These are phyloP conservation scores for Rhododendron ferrugineum DNA, from an alignment of 148 eudicot genomes.

Conservation along the genomic window DNA sequence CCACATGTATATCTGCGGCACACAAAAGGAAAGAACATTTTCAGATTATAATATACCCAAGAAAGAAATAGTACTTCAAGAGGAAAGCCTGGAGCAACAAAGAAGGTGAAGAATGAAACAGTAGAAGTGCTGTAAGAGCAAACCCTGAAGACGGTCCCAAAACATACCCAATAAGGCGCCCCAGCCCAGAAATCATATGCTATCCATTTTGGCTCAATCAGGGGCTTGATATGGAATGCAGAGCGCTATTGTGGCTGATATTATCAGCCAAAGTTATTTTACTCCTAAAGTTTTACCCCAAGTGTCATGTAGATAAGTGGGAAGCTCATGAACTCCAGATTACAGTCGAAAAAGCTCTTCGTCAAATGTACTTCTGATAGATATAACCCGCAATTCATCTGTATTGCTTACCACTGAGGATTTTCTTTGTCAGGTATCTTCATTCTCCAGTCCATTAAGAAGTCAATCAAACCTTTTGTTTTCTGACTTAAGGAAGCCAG, in stretches of 20 bases:
- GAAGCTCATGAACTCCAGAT: not conserved
- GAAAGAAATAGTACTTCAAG: not conserved
- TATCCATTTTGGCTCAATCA: not conserved
- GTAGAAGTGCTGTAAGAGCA: not conserved
- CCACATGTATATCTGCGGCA: not conserved
- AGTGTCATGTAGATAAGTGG: not conserved
- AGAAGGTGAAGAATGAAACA: conserved; percentile 4
- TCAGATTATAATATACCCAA: not conserved
- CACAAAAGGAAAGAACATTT: not conserved
- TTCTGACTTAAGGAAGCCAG: not conserved
- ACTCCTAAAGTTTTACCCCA: not conserved
- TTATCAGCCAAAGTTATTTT: not conserved
- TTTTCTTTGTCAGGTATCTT: not conserved
- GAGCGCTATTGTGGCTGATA: not conserved
- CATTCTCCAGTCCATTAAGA: not conserved
- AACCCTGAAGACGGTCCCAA: not conserved
- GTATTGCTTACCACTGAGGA: not conserved
- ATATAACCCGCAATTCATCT: not conserved
- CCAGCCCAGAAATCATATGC: not conserved
- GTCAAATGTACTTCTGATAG: not conserved
- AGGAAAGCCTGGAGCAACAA: not conserved
- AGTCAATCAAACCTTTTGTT: not conserved
- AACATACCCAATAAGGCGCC: not conserved
- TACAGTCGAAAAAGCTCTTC: not conserved
- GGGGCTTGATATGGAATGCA: not conserved